Conservation (phyloP, 257 asterid species). For the Capsicum baccatum region DNA sequence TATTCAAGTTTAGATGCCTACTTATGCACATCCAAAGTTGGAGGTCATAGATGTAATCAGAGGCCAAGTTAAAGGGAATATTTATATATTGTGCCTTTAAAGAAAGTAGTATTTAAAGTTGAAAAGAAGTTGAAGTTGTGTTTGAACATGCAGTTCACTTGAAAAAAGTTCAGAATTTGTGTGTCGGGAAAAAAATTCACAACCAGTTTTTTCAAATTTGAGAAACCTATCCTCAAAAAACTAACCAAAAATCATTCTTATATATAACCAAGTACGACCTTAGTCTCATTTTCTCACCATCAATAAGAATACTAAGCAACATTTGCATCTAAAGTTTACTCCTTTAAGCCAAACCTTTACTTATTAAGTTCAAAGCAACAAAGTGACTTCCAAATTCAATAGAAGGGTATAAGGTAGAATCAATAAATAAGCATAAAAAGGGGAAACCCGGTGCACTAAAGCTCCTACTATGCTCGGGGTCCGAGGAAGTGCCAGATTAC, state of each 20-base stretch:
- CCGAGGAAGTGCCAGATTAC: too few species aligned
- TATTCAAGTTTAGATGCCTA: too few species aligned
- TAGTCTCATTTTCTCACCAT: conserved; percentile 5
- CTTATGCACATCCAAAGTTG: too few species aligned
- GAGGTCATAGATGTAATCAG: too few species aligned
- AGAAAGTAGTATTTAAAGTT: not conserved
- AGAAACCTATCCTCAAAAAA: not conserved
- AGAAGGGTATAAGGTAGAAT: not conserved
- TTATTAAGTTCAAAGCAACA: not conserved
- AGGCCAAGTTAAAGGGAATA: too few species aligned
- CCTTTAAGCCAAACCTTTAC: conserved; percentile 4
- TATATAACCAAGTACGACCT: not conserved
- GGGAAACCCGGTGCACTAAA: too few species aligned
- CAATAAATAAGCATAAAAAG: conserved; percentile 18
- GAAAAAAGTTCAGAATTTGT: not conserved
- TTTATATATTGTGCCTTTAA: not conserved
- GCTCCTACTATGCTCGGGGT: too few species aligned
- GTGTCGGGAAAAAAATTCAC: not conserved
- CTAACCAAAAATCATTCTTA: not conserved
- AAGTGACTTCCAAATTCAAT: conserved; percentile 22
- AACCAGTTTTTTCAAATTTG: not conserved
- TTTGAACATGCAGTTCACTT: conserved; percentile 1
- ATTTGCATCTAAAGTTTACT: conserved; percentile 8
- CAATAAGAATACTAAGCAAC: not conserved
- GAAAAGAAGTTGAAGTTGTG: not conserved